Conservation (phyloP, 2,329 filamentous ascomycete genomes). For the Tolypocladium guangdongense region DNA sequence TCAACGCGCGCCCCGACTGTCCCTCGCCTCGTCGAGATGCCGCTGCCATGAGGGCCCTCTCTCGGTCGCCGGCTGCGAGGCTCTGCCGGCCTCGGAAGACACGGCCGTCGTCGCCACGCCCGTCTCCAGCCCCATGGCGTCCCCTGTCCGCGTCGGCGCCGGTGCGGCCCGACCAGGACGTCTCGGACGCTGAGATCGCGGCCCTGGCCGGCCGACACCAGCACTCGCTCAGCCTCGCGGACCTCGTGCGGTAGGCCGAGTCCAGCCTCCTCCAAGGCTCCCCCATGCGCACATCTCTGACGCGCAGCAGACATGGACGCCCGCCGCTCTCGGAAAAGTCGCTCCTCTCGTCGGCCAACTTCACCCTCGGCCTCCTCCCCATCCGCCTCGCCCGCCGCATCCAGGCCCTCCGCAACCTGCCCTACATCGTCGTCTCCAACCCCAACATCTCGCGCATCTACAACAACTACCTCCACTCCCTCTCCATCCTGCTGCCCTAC, state of each 20-base stretch:
- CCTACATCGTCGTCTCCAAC: slow-evolving; percentile 97
- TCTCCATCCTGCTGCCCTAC: slow-evolving; percentile 84
- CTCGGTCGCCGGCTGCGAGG: not conserved
- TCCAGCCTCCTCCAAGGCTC: not conserved
- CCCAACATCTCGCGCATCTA: slow-evolving; percentile 91
- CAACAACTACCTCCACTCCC: slow-evolving; percentile 87
- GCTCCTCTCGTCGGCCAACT: slow-evolving; percentile 85
- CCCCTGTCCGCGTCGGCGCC: not conserved
- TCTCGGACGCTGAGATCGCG: slow-evolving; percentile 66
- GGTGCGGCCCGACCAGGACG: slow-evolving; percentile 9
- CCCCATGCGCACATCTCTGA: not conserved
- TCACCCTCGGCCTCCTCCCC: slow-evolving; percentile 84
- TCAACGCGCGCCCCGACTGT: not conserved
- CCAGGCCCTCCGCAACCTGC: slow-evolving; percentile 82
- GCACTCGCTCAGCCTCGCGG: slow-evolving; percentile 72
- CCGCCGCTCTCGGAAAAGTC: slow-evolving; percentile 73
- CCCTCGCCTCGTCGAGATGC: slow-evolving; percentile 2
- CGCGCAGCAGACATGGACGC: slow-evolving; percentile 52
- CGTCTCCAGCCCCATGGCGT: not conserved
- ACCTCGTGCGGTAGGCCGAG: slow-evolving; percentile 70
- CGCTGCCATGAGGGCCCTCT: slow-evolving; percentile 2
- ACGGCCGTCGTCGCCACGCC: not conserved
- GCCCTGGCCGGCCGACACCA: slow-evolving; percentile 67
- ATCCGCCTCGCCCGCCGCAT: slow-evolving; percentile 90
- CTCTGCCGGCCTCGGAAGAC: not conserved